Evolutionary conservation across 2,329 filamentous ascomycete species (phyloP).

Genomic region (Phialophora tarda): DNA sequence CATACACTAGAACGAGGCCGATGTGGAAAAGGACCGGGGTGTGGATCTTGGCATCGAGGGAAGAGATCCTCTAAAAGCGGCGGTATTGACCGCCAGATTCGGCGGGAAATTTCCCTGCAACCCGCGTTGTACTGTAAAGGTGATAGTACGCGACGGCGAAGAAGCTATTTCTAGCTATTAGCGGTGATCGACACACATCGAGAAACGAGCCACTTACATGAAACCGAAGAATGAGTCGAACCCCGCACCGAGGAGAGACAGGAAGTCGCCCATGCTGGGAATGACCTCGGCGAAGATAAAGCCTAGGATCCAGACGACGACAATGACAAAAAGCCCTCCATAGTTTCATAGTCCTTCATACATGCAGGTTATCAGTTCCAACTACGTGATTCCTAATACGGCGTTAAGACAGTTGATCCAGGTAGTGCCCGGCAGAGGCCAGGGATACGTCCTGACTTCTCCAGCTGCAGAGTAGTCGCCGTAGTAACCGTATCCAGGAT

Average conservation of each 20-base stretch:
- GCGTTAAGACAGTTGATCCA: conserved; percentile 58
- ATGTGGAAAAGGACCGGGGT: no score
- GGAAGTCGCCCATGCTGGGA: conserved; percentile 58
- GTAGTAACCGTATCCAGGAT: conserved; percentile 54
- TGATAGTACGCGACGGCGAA: conserved; percentile 58
- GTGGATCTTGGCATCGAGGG: no score
- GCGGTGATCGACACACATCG: not conserved
- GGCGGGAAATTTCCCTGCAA: no score
- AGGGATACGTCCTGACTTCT: conserved; percentile 54
- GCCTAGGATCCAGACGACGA: conserved; percentile 37
- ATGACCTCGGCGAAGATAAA: conserved; percentile 58
- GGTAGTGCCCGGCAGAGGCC: conserved; percentile 54
- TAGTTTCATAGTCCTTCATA: no score
- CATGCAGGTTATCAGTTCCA: no score
- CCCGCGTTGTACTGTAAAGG: no score
- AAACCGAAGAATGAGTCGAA: conserved; percentile 60
- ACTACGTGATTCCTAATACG: conserved; percentile 53
- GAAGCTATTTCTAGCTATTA: conserved; percentile 40
- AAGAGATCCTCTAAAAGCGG: no score
- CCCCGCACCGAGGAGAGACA: conserved; percentile 55
- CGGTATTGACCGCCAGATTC: no score
- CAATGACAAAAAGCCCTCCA: conserved; percentile 39
- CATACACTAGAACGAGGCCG: no score
- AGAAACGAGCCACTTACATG: conserved; percentile 41
- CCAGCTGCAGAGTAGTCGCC: conserved; percentile 54